These are phyloP conservation scores for Phytophthora fragariaefolia DNA, from an alignment of 352 stramenopile genomes.

Conservation along the genomic window DNA sequence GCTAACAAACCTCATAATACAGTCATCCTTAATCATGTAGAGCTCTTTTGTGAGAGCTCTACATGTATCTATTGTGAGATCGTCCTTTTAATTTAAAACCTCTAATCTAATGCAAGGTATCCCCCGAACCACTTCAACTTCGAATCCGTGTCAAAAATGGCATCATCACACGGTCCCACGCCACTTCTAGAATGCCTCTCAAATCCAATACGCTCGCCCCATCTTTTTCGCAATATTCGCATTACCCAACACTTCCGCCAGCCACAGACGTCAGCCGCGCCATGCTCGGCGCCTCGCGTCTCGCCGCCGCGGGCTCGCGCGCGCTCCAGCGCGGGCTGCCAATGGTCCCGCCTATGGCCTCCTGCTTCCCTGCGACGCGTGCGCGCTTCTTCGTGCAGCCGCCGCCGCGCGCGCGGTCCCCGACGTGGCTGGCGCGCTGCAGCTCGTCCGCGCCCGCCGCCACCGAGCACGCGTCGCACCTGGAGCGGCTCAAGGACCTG, in stretches of 20 bases:
- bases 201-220: too few species aligned
- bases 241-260: conserved; percentile 4
- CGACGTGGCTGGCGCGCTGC: conserved; percentile 17
- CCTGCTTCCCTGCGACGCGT: conserved; percentile 1
- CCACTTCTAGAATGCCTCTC: too few species aligned
- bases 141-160: too few species aligned
- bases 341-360: background rate
- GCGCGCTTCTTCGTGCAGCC: conserved; percentile 25
- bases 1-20: too few species aligned
- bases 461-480: conserved; percentile 38
- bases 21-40: too few species aligned
- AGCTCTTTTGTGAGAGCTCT: too few species aligned
- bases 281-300: conserved; percentile 31
- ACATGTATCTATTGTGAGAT: too few species aligned
- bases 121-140: too few species aligned
- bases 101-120: too few species aligned
- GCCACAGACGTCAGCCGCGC: conserved; percentile 15
- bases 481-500: conserved; percentile 75
- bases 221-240: background rate
- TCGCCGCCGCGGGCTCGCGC: conserved; percentile 5
- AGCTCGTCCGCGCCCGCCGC: conserved; percentile 34
- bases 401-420: conserved; percentile 14
- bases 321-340: background rate
- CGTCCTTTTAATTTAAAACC: too few species aligned
- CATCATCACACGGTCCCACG: too few species aligned